These are phyloP conservation scores for Aspergillus novofumigatus DNA, from an alignment of 2,329 filamentous ascomycete species.

Conservation along the genomic window DNA sequence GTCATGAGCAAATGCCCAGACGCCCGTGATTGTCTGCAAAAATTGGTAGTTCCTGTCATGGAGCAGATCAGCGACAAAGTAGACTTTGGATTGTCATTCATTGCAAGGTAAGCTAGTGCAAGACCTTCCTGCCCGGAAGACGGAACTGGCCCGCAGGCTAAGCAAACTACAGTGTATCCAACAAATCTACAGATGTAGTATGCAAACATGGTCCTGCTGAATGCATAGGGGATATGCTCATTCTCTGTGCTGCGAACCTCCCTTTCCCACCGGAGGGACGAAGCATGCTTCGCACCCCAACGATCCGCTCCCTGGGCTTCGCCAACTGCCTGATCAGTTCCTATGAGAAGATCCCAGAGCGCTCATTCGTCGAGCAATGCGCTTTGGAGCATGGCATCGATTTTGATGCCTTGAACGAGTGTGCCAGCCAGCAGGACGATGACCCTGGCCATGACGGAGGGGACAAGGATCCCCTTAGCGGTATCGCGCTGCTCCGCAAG, in stretches of 20 bases:
- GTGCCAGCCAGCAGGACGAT: slow-evolving; percentile 72
- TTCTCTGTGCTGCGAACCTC: slow-evolving; percentile 80
- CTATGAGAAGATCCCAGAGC: slow-evolving; percentile 72
- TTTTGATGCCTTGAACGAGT: slow-evolving; percentile 75
- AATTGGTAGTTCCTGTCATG: slow-evolving; percentile 84
- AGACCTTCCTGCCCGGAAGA: background rate
- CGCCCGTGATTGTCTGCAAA: slow-evolving; percentile 73
- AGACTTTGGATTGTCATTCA: slow-evolving; percentile 85
- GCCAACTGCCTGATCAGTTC: slow-evolving; percentile 80
- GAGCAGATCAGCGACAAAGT: slow-evolving; percentile 75
- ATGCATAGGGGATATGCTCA: slow-evolving; percentile 90
- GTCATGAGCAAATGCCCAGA: slow-evolving; percentile 98
- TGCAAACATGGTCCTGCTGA: slow-evolving; percentile 89
- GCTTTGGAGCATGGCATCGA: slow-evolving; percentile 87
- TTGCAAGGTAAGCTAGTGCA: slow-evolving; percentile 59
- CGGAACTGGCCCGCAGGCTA: background rate
- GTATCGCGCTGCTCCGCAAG: slow-evolving; percentile 41
- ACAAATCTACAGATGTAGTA: slow-evolving; percentile 73
- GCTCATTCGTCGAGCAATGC: slow-evolving; percentile 77
- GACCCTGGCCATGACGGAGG: slow-evolving; percentile 54
- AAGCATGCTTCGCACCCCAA: slow-evolving; percentile 55
- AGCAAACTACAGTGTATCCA: slow-evolving; percentile 48
- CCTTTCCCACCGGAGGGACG: slow-evolving; percentile 34
- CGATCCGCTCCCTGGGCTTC: slow-evolving; percentile 87
- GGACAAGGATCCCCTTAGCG: slow-evolving; percentile 57